phyloP scores from a whole-genome alignment of 495 filamentous ascomycete genomes.

The Xylaria telfairii region DNA sequence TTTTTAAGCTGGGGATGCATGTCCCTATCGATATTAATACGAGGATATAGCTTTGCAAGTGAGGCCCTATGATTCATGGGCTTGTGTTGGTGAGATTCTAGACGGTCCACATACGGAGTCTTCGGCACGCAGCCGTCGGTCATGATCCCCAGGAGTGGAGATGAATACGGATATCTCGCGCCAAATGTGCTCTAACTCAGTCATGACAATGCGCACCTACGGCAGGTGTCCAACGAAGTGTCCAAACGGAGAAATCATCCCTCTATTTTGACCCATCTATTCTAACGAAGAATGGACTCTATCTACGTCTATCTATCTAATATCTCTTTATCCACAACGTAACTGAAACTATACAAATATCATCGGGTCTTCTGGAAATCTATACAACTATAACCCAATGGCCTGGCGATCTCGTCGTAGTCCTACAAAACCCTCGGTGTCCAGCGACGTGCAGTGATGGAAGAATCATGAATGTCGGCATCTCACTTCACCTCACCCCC shows the following conservation, averaged over 20 bases:
- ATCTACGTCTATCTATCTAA: background rate
- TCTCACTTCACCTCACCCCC: background rate
- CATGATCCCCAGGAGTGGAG: slow-evolving; percentile 8
- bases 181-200: background rate
- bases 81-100: background rate
- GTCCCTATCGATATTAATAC: slow-evolving; percentile 16
- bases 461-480: background rate
- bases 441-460: background rate
- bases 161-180: background rate
- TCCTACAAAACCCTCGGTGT: background rate
- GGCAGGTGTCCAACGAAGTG: background rate
- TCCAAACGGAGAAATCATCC: background rate
- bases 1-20: slow-evolving; percentile 1
- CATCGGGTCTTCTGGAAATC: background rate
- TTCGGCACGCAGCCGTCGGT: slow-evolving; percentile 25
- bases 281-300: background rate
- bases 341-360: background rate
- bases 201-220: background rate
- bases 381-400: background rate
- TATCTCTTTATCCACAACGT: background rate
- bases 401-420: background rate
- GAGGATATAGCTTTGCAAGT: background rate
- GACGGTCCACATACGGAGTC: background rate
- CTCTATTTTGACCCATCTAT: background rate
- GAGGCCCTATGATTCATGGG: background rate